Conservation (phyloP, 768 basidiomycete genomes). For the Psilocybe cubensis region DNA sequence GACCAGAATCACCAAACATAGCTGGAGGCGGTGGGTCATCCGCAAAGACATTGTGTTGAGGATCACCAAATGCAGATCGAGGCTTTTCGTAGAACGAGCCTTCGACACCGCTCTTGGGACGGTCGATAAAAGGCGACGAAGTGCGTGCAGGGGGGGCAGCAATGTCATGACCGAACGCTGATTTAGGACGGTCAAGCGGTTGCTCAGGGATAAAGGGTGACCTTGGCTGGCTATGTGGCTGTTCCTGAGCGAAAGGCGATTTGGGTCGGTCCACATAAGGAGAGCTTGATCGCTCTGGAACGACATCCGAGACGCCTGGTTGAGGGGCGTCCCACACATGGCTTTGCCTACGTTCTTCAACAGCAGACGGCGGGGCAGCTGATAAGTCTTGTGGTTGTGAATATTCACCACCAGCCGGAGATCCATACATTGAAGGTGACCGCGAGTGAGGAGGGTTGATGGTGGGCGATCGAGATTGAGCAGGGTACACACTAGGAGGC, state of each 20-base stretch:
- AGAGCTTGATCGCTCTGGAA: conserved; percentile 11
- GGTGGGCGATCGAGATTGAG: conserved; percentile 21
- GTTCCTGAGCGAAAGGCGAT: conserved; percentile 10
- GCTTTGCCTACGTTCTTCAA: conserved; percentile 24
- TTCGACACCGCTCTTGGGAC: conserved; percentile 23
- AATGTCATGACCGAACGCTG: conserved; percentile 6
- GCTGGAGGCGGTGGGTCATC: conserved; percentile 14
- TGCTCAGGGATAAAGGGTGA: conserved; percentile 10
- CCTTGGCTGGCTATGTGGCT: conserved; percentile 7
- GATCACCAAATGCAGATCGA: conserved; percentile 24
- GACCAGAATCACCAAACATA: conserved; percentile 26
- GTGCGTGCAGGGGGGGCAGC: conserved; percentile 17
- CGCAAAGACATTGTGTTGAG: conserved; percentile 20
- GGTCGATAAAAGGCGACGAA: conserved; percentile 25
- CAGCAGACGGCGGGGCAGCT: conserved; percentile 18
- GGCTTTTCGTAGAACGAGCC: conserved; percentile 23
- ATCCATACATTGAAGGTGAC: conserved; percentile 17
- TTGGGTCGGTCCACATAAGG: conserved; percentile 17
- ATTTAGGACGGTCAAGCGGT: conserved; percentile 15
- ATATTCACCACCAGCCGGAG: conserved; percentile 6
- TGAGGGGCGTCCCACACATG: conserved; percentile 23
- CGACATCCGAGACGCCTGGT: conserved; percentile 5
- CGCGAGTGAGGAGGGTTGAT: conserved; percentile 20
- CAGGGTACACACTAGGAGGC: neutral
- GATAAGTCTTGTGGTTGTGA: conserved; percentile 16